Evolutionary conservation across 371 early-diverging fungal species (phyloP).

Genomic region (Mortierella sp.): DNA sequence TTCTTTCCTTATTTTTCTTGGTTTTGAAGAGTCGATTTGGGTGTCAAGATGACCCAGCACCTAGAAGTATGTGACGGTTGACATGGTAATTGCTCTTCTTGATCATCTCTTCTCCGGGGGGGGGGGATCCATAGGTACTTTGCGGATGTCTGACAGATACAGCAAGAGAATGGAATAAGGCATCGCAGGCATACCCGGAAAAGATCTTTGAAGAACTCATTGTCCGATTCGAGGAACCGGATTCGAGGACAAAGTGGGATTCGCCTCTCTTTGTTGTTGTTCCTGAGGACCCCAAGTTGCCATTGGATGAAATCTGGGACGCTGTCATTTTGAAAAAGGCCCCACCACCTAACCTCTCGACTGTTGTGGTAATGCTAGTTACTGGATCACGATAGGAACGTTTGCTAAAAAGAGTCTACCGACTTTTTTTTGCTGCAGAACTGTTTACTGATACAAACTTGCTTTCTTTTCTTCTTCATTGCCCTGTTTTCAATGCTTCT

Average conservation of each 20-base stretch:
- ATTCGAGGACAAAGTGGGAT: constrained; percentile 92
- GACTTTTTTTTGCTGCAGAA: not conserved
- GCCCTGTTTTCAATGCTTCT: not conserved
- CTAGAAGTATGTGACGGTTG: not conserved
- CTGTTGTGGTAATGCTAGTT: constrained; percentile 67
- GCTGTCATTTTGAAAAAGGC: constrained; percentile 81
- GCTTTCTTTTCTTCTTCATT: not conserved
- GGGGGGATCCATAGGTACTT: constrained; percentile 69
- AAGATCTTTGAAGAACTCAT: constrained; percentile 85
- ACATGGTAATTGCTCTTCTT: not conserved
- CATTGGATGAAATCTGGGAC: constrained; percentile 78
- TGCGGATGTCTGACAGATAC: constrained; percentile 73
- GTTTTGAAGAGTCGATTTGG: not conserved
- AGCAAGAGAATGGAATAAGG: constrained; percentile 76
- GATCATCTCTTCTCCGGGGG: not conserved
- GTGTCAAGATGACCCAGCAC: not conserved
- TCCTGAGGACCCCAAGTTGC: constrained; percentile 72
- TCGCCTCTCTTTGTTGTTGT: constrained; percentile 90
- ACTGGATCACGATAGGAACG: not conserved
- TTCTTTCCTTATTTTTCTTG: not conserved
- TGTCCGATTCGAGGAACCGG: constrained; percentile 96
- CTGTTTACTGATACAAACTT: constrained; percentile 6
- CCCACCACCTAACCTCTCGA: constrained; percentile 86
- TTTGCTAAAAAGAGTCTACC: not conserved
- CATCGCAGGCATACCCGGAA: constrained; percentile 49